Evolutionary conservation across 2,329 filamentous ascomycete genomes (phyloP), one percentile per base, ranked within the genome.

Genomic region (Colletotrichum costaricense): DNA sequence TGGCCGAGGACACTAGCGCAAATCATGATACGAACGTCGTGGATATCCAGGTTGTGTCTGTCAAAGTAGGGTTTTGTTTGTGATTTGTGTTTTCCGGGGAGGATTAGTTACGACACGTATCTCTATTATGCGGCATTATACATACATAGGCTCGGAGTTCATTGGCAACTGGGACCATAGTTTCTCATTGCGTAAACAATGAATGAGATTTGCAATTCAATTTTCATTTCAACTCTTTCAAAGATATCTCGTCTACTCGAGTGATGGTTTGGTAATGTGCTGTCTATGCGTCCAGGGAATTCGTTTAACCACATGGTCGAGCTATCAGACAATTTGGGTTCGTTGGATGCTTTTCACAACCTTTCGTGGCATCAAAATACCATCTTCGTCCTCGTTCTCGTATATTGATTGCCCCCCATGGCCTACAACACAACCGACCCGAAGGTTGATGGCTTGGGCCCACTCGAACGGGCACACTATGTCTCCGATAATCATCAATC

Each of bases 11-110:
- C 55, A 60, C 24, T 64, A 73, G 70, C 70, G 70, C 66, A 65
- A 72, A 26, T 70, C 55, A 73, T 73, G 67, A 67, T 26, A 67
- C 38, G 63, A 62, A 67, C 67, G 62, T 66, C 67, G 63, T 67
- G 72, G 72, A 74, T 71, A 74, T 74, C 72, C 68, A 57, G 42
- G 49, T 58, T 72, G 60, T 67, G 68, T 67, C 58, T 67, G 35
- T 60, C 54, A 54, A 60, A 59, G 57, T 67, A 42, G 71, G 60
- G 38, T 63, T 56, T 63, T 63, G 56, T 73, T 66, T 71, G 54
- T 42, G 30, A 58, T 72, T 60, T 72, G 35, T 67, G 26, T 59
- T 67, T 55, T 5, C 46, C 46, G 38, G 52, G 67, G 62, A 30
- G 62, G 67, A 72, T 54, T 54, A 67, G 68, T 52, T 63, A 72